Base-by-base conservation (phyloP, 2,329 filamentous ascomycete genomes). In the Fusarium zealandicum region DNA sequence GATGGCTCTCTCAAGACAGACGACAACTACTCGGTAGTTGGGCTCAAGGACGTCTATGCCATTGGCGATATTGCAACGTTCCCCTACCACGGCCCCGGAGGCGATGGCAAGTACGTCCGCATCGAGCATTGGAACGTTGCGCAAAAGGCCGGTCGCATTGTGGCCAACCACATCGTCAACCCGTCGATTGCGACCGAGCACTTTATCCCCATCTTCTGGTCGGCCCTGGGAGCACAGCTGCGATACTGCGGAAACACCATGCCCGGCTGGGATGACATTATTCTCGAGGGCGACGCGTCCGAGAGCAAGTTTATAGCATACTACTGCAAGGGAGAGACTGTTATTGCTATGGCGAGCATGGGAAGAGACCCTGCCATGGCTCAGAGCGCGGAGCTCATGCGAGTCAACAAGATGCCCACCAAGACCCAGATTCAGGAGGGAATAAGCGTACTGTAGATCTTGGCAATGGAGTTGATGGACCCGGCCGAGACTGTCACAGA, bases 91-190 rank as follows among this genome's bases (percentile, higher is more conserved):
- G 95, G 95, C 1, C 95, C 95, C 0, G 92, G 90, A 18, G 89
- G 91, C 20, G 82, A 89, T 13, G 91, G 90, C 58, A 81, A 81
- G 37, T 81, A 82, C 14, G 85, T 89, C 1, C 88, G 95, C 59
- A 97, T 98, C 70, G 95, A 99, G 80, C 95, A 99, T 73, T 99
- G 95, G 95, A 93, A 97, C 75, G 95, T 99, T 3, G 95, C 95
- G 5, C 95, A 98, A 70, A 97, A 98, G 69, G 82, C 90, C 2
- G 95, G 95, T 3, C 90, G 93, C 36, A 82, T 83, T 18, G 93
- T 89, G 1, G 95, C 92, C 2, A 80, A 81, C 45, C 85, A 90
- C 66, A 96, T 99, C 69, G 82, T 86, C 63, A 80, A 89, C 66
- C 83, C 88, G 0, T 75, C 81, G 7, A 72, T 81, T 38, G 80